Evolutionary conservation across 805 yeast species (phyloP), one percentile per base, ranked within the genome.

Genomic region (Scheffersomyces amazonensis): DNA sequence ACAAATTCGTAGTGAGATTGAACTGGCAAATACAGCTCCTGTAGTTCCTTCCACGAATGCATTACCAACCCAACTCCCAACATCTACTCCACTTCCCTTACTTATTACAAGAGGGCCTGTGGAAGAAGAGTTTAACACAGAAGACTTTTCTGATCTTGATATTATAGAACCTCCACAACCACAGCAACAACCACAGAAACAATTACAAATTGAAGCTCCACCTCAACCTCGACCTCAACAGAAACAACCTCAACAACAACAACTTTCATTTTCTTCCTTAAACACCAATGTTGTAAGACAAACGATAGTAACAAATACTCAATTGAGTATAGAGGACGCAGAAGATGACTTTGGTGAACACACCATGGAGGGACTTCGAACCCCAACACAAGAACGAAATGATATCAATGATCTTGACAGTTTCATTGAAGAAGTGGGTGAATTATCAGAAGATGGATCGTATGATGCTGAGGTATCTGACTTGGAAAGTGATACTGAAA

Each of bases 301-400:
- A 10, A 21, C 10, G 7, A 16, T 33, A 27, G 16, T 21, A 19
- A 22, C 23, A 18, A 18, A 24, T 27, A 36, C 12, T 13, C 25
- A 30, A 29, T 34, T 17, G 15, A 15, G 5, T 29, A 44, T 39
- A 2, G 43, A 39, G 13, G 59, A 51, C 6, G 50, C 32, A 3
- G 71, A 64, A 39, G 70, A 64, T 39, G 53, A 62, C 25, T 59
- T 64, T 44, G 71, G 71, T 2, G 61, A 54, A 12, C 36, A 39
- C 2, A 44, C 49, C 12, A 60, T 61, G 66, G 69, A 62, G 16
- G 71, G 71, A 2, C 40, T 64, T 9, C 38, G 41, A 28, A 64
- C 68, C 0, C 67, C 63, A 1, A 49, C 63, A 2, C 64, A 60
- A 37, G 66, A 63, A 15, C 36, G 59, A 17, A 56, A 59, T 34